Percentiles rank a stretch among this genome's conserved stretches.
Conservation (phyloP, 2,329 filamentous ascomycete species). For the Fusarium sp. region DNA sequence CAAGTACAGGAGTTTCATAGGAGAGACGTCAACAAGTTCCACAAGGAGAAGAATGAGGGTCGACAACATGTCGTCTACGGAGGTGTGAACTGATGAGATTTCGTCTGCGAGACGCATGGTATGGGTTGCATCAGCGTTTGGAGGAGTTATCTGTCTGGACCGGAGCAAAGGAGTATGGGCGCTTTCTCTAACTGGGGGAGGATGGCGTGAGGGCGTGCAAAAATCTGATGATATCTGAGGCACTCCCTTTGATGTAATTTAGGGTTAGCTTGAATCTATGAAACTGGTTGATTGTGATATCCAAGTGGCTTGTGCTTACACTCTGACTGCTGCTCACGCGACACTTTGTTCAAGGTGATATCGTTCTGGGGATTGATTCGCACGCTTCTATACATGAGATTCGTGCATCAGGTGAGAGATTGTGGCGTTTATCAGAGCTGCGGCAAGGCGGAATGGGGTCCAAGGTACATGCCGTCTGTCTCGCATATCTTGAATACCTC, state of each 20-base stretch:
- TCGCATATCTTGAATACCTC: background rate
- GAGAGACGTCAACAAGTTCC: conserved; percentile 36
- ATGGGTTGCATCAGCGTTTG: background rate
- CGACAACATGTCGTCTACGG: conserved; percentile 39
- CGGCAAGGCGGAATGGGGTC: background rate
- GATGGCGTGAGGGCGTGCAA: conserved; percentile 1
- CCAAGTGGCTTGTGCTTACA: background rate
- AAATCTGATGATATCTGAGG: background rate
- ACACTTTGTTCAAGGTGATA: background rate
- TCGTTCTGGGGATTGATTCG: background rate
- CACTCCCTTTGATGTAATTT: background rate
- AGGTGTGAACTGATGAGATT: conserved; percentile 16
- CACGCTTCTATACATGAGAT: background rate
- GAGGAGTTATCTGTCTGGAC: background rate
- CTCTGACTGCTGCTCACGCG: background rate
- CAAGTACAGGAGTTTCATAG: conserved; percentile 45
- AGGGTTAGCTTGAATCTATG: background rate
- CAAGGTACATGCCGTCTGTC: background rate
- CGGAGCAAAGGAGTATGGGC: background rate
- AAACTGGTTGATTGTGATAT: background rate
- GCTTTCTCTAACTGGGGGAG: background rate
- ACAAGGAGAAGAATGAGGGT: conserved; percentile 32
- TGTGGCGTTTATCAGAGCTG: background rate
- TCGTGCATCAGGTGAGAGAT: background rate
- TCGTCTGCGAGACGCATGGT: too few relatives aligned